Base-by-base conservation (phyloP, 1,284 basidiomycete genomes). In the Ustilago vetiveriae region DNA sequence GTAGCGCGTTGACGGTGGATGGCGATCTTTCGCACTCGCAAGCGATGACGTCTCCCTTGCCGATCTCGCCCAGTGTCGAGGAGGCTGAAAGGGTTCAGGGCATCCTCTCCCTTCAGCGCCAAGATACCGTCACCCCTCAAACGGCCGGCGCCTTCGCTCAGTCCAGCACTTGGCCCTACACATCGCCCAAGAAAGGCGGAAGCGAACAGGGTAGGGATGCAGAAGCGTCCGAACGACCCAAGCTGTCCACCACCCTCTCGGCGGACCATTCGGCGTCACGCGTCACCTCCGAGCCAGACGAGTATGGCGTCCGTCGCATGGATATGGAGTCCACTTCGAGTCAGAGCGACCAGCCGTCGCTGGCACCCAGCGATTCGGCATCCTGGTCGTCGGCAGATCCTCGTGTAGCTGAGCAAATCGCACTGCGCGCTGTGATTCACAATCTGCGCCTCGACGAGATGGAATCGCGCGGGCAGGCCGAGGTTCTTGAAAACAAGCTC, bases 371-470 rank as follows among this genome's bases (percentile, higher is more conserved):
- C 37, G 73, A 75, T 49, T 75, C 73, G 7, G 66, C 62, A 2
- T 75, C 73, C 11, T 75, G 62, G 56, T 75, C 73, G 23, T 75
- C 62, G 30, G 60, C 63, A 7, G 71, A 73, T 33, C 53, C 71
- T 21, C 67, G 67, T 19, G 48, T 59, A 39, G 68, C 70, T 6
- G 56, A 72, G 39, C 90, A 91, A 80, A 59, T 74, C 8, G 72
- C 76, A 10, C 43, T 72, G 16, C 50, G 66, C 11, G 73, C 78
- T 14, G 45, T 76, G 27, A 70, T 75, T 45, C 73, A 81, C 74
- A 77, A 81, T 50, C 54, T 77, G 16, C 67, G 78, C 37, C 57
- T 80, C 35, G 78, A 74, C 27, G 58, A 76, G 50, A 60, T 68
- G 46, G 64, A 74, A 16, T 69, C 59, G 13, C 64, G 68, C 9